A percentile compares a stretch with the other conserved stretches of the same genome.
These are phyloP conservation scores for Colletotrichum costaricense DNA, from an alignment of 2,329 filamentous ascomycete genomes.

Conservation along the genomic window DNA sequence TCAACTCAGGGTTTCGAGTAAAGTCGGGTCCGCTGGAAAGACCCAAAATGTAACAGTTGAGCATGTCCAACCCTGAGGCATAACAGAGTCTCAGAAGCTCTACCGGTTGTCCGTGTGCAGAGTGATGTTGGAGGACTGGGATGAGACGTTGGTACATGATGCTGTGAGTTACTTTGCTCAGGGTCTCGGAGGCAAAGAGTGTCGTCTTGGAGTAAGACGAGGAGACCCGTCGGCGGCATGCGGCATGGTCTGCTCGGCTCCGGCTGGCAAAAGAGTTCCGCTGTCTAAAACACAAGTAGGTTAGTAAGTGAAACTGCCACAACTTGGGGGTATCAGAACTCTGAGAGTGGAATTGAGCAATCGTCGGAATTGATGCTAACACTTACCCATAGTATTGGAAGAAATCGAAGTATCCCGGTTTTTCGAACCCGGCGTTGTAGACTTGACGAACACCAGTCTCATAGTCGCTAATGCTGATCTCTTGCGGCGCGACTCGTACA, in stretches of 20 bases:
- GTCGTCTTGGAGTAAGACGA: background rate
- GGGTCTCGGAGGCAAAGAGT: background rate
- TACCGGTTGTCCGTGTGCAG: background rate
- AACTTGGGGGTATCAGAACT: background rate
- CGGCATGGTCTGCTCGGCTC: background rate
- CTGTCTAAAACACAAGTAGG: background rate
- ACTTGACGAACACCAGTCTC: background rate
- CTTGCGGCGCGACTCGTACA: background rate
- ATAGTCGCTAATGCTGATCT: background rate
- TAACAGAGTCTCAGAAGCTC: background rate
- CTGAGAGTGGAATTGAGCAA: background rate
- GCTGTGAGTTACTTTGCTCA: background rate
- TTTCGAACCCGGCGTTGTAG: background rate
- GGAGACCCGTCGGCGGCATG: background rate
- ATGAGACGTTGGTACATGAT: background rate
- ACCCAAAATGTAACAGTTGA: background rate
- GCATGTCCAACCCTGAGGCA: background rate
- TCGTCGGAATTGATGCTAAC: no score
- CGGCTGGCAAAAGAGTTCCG: background rate
- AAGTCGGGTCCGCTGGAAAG: background rate
- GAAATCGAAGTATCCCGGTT: background rate
- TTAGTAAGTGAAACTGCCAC: background rate
- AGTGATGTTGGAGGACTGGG: background rate
- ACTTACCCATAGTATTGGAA: background rate
- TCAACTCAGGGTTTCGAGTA: background rate